Percentiles rank a stretch among this genome's conserved stretches.
phyloP scores from a whole-genome alignment of 805 yeast species.

The Cyberlindnera euphorbiiphila region DNA sequence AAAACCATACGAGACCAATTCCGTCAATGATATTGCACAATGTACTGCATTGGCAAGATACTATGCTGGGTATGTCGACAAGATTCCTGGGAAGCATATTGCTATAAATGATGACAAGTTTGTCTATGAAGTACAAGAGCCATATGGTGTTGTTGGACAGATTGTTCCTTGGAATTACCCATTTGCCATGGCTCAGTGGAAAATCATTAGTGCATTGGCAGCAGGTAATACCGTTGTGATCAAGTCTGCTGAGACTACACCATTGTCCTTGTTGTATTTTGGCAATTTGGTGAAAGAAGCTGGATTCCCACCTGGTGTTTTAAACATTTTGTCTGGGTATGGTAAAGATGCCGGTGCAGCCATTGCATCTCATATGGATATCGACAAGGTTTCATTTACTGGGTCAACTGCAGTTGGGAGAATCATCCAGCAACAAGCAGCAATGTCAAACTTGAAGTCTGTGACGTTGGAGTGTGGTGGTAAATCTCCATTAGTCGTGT shows the following conservation, averaged over 20 bases:
- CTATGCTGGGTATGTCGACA: conserved; percentile 73
- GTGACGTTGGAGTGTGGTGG: conserved; percentile 74
- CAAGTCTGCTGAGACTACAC: conserved; percentile 76
- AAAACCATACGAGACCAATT: conserved; percentile 62
- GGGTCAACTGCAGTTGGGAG: conserved; percentile 69
- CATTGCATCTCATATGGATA: conserved; percentile 54
- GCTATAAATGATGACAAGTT: conserved; percentile 66
- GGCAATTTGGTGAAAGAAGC: conserved; percentile 61
- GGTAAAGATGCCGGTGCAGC: conserved; percentile 71
- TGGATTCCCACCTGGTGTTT: conserved; percentile 76
- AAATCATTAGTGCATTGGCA: conserved; percentile 71
- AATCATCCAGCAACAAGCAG: conserved; percentile 63
- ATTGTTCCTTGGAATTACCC: conserved; percentile 88
- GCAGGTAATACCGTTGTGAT: conserved; percentile 71
- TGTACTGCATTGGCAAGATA: conserved; percentile 61
- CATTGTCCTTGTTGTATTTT: conserved; percentile 63
- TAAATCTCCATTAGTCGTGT: conserved; percentile 60
- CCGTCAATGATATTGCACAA: conserved; percentile 65
- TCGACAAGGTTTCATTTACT: conserved; percentile 60
- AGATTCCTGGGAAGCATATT: conserved; percentile 57
- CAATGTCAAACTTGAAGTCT: conserved; percentile 57
- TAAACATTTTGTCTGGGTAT: conserved; percentile 66
- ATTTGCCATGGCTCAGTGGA: conserved; percentile 75
- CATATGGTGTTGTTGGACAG: conserved; percentile 78
- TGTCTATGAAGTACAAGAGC: conserved; percentile 65